Conservation (phyloP, 768 basidiomycete genomes). For the Cyclocybe cylindracea region DNA sequence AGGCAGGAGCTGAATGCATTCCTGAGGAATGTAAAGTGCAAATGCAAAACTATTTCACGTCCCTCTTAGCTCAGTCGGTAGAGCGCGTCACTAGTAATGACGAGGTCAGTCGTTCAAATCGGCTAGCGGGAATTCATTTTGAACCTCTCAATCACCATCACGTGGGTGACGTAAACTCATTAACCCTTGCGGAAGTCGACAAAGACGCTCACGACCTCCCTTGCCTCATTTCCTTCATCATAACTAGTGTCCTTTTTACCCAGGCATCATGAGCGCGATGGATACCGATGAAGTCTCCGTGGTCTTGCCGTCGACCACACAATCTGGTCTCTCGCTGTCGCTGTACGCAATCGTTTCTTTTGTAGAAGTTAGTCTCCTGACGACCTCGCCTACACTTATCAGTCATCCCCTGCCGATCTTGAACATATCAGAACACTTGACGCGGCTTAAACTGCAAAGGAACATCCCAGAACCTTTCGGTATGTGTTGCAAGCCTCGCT, state of each 20-base stretch:
- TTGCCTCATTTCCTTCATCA: neutral
- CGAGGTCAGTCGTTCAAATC: slow-evolving; percentile 70
- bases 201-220: slow-evolving; percentile 38
- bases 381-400: slow-evolving; percentile 5
- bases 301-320: slow-evolving; percentile 68
- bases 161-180: too few relatives aligned
- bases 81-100: slow-evolving; percentile 57
- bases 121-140: slow-evolving; percentile 32
- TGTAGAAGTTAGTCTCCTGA: slow-evolving; percentile 14
- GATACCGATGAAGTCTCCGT: slow-evolving; percentile 79
- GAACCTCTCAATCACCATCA: too few relatives aligned
- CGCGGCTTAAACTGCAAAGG: slow-evolving; percentile 77
- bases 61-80: slow-evolving; percentile 48
- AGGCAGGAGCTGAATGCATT: too few relatives aligned
- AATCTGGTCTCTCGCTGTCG: slow-evolving; percentile 73
- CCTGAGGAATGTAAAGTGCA: too few relatives aligned
- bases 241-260: neutral
- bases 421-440: slow-evolving; percentile 95
- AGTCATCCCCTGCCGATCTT: slow-evolving; percentile 97
- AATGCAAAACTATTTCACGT: too few relatives aligned
- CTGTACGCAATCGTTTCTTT: slow-evolving; percentile 46
- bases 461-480: slow-evolving; percentile 64
- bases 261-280: slow-evolving; percentile 58
- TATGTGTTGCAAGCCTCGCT: slow-evolving; percentile 28
- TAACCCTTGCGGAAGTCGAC: slow-evolving; percentile 21